Percentiles rank a stretch among this genome's conserved stretches.
These are phyloP conservation scores for Cercospora sesami DNA, from an alignment of 2,329 filamentous ascomycete genomes.

Conservation along the genomic window DNA sequence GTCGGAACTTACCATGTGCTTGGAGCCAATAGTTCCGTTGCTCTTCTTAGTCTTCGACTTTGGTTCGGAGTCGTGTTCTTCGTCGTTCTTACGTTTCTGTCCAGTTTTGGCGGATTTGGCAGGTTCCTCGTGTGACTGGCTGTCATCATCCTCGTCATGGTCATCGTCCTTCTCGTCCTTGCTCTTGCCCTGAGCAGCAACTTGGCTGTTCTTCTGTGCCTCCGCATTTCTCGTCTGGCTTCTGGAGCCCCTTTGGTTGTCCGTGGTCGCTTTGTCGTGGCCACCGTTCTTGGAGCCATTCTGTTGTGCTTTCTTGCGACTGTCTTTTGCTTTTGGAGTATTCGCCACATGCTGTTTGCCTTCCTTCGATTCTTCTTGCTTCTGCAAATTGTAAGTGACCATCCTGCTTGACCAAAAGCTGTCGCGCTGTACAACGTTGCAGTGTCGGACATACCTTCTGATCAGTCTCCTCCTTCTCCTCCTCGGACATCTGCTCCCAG, in stretches of 20 bases:
- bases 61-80: constrained; percentile 32
- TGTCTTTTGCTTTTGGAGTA: constrained; percentile 45
- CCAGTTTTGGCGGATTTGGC: constrained; percentile 18
- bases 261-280: constrained; percentile 27
- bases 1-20: constrained; percentile 31
- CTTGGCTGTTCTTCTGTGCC: neutral
- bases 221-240: constrained; percentile 24
- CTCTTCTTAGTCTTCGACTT: constrained; percentile 39
- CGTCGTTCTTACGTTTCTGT: constrained; percentile 26
- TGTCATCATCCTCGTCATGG: constrained; percentile 26
- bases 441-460: constrained; percentile 28
- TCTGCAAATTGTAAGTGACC: constrained; percentile 22
- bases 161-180: constrained; percentile 19
- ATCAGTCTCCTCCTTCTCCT: constrained; percentile 48
- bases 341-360: constrained; percentile 50
- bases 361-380: constrained; percentile 41
- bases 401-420: neutral
- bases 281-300: constrained; percentile 28
- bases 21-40: constrained; percentile 32
- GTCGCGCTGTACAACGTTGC: too few relatives aligned
- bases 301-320: constrained; percentile 39
- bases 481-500: constrained; percentile 51
- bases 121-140: neutral
- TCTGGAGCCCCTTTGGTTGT: constrained; percentile 37
- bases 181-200: neutral